Percentiles rank a stretch among this genome's conserved stretches.
Evolutionary conservation across 2,329 filamentous ascomycete genomes (phyloP).

Genomic region (Ceratocystis huliohia): DNA sequence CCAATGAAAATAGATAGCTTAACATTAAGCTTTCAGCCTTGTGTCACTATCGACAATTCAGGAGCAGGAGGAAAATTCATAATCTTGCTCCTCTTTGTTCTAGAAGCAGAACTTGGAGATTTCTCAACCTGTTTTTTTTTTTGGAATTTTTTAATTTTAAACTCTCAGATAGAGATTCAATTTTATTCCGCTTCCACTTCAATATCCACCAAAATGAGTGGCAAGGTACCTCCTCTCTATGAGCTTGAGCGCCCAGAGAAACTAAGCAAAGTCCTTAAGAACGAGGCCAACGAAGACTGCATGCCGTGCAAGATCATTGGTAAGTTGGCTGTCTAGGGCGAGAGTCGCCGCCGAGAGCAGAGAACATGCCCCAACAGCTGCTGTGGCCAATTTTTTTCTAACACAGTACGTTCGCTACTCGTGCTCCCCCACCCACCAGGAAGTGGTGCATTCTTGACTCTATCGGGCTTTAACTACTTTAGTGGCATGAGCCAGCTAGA

Average conservation of each 20-base stretch:
- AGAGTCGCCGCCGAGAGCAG: not conserved
- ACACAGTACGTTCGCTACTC: conserved; percentile 11
- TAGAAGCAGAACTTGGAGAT: not conserved
- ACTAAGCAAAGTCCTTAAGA: conserved; percentile 43
- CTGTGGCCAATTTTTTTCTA: not conserved
- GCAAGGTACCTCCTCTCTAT: conserved; percentile 36
- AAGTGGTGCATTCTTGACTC: conserved; percentile 59
- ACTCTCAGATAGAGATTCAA: not conserved
- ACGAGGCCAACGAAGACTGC: conserved; percentile 53
- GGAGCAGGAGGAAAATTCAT: not conserved
- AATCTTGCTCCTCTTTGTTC: not conserved
- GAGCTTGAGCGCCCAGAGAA: conserved; percentile 49
- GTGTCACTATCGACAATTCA: not conserved
- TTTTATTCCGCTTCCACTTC: not conserved
- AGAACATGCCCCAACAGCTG: not conserved
- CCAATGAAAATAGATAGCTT: not conserved
- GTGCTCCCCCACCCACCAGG: conserved; percentile 35
- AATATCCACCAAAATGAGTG: conserved; percentile 5
- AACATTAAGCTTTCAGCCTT: not conserved
- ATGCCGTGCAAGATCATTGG: conserved; percentile 58
- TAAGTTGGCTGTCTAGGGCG: conserved; percentile 31
- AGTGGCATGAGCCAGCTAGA: conserved; percentile 61
- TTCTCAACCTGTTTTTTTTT: not conserved
- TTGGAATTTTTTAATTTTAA: not conserved
- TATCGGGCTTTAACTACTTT: conserved; percentile 65